Evolutionary conservation across 2,329 filamentous ascomycete genomes (phyloP).

Genomic region (Talaromyces marneffei): DNA sequence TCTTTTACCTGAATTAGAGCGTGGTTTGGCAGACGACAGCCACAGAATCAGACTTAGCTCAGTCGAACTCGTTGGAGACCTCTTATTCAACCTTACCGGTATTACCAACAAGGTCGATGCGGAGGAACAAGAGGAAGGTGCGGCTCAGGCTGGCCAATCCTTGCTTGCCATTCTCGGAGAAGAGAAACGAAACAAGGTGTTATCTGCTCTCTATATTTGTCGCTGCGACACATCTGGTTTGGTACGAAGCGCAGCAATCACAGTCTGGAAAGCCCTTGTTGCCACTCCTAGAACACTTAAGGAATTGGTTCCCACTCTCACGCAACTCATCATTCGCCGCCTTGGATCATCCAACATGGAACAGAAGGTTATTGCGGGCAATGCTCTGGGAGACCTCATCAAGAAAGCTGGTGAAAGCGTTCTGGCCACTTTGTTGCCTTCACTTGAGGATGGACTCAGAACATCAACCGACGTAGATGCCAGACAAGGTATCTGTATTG

Average conservation of each 20-base stretch:
- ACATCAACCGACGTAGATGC: constrained; percentile 85
- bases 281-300: constrained; percentile 87
- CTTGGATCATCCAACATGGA: constrained; percentile 96
- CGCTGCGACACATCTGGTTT: constrained; percentile 91
- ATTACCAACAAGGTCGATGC: constrained; percentile 76
- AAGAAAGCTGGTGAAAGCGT: constrained; percentile 94
- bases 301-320: constrained; percentile 89
- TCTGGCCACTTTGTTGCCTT: constrained; percentile 78
- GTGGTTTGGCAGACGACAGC: constrained; percentile 93
- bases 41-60: constrained; percentile 98
- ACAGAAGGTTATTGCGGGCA: constrained; percentile 97
- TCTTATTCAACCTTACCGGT: constrained; percentile 95
- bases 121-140: constrained; percentile 69
- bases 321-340: constrained; percentile 87
- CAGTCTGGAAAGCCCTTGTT: constrained; percentile 95
- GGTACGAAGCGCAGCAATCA: constrained; percentile 82
- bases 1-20: constrained; percentile 86
- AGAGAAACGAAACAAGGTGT: constrained; percentile 92
- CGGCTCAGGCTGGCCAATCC: constrained; percentile 84
- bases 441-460: constrained; percentile 84
- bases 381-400: constrained; percentile 92
- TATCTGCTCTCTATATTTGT: constrained; percentile 96
- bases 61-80: constrained; percentile 91
- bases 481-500: constrained; percentile 95
- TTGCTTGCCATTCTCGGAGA: constrained; percentile 89